These are phyloP conservation scores for Diplogelasinospora grovesii DNA, from an alignment of 495 filamentous ascomycete genomes.

Conservation along the genomic window DNA sequence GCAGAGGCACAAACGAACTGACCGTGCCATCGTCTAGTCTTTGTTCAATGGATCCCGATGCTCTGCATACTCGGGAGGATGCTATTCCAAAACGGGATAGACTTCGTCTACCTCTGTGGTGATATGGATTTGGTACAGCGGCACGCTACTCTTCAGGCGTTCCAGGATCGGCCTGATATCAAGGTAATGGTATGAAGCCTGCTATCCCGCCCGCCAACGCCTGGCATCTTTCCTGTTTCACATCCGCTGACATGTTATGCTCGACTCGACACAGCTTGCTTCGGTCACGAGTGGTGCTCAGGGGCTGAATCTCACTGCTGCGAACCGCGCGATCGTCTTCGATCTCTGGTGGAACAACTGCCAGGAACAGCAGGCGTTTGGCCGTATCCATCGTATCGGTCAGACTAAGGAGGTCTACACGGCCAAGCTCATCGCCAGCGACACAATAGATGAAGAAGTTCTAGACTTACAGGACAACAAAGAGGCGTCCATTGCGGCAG, in stretches of 20 bases:
- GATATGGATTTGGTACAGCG: conserved; percentile 11
- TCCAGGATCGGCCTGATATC: conserved; percentile 10
- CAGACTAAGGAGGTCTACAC: conserved; percentile 50
- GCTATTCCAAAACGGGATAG: conserved; percentile 11
- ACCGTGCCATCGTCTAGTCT: conserved; percentile 14
- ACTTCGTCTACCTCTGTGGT: conserved; percentile 22
- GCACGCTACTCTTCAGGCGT: conserved; percentile 13
- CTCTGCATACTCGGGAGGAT: conserved; percentile 29
- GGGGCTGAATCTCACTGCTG: conserved; percentile 27
- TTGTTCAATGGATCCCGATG: conserved; percentile 28
- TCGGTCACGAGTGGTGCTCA: conserved; percentile 27
- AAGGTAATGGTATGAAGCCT: conserved; percentile 25
- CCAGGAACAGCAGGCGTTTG: conserved; percentile 49
- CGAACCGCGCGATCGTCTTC: conserved; percentile 36
- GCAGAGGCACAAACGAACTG: neutral
- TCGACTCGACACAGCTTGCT: conserved; percentile 14
- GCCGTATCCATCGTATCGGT: conserved; percentile 56
- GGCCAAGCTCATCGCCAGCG: conserved; percentile 42
- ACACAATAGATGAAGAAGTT: conserved; percentile 48
- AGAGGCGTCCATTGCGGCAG: too few species aligned
- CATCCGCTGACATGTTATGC: too few species aligned
- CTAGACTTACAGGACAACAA: conserved; percentile 22
- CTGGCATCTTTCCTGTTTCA: too few species aligned
- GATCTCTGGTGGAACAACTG: conserved; percentile 38
- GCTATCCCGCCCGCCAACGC: too few species aligned